Base-by-base conservation (phyloP, 768 basidiomycete genomes). In the Phlegmacium glaucopus region DNA sequence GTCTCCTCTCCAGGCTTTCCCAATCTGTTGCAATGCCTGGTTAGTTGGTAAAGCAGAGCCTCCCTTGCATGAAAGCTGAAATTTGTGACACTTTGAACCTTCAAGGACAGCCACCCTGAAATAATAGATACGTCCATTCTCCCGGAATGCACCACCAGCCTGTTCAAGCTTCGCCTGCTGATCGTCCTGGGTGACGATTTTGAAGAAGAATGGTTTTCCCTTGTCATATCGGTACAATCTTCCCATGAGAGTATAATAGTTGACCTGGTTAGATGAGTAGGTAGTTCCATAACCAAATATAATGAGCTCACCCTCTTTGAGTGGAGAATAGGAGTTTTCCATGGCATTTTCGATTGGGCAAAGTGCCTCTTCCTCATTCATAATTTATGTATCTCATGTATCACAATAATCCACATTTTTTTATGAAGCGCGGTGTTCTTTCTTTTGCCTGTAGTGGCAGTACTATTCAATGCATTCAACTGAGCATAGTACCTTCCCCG, bases 61-160 rank as follows among this genome's bases (percentile, higher is more conserved):
- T 5, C 22, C 27, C 34, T 50, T 50, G 16, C 49, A 50, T 16
- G 38, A 50, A 34, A 50, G 44, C 44, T 50, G 49, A 35, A 45
- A 50, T 25, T 39, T 38, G 34, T 50, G 44, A 25, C 22, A 32
- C 16, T 25, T 50, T 11, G 4, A 38, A 17, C 44, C 44, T 45
- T 50, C 49, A 30, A 45, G 36, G 10, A 50, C 32, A 17, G 39
- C 32, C 4, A 50, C 15, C 3, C 12, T 27, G 22, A 43, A 50
- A 28, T 50, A 30, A 28, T 45, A 45, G 43, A 50, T 45, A 27
- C 41, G 41, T 4, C 37, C 26, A 26, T 36, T 44, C 22, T 50
- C 49, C 15, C 40, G 26, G 37, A 50, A 50, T 10, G 29, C 44
- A 34, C 44, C 36, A 16, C 45, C 38, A 5, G 29, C 45, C 39